A percentile compares a stretch with the other conserved stretches of the same genome.
These are phyloP conservation scores for Allium sativum DNA, from an alignment of 106 monocot species.

Conservation along the genomic window DNA sequence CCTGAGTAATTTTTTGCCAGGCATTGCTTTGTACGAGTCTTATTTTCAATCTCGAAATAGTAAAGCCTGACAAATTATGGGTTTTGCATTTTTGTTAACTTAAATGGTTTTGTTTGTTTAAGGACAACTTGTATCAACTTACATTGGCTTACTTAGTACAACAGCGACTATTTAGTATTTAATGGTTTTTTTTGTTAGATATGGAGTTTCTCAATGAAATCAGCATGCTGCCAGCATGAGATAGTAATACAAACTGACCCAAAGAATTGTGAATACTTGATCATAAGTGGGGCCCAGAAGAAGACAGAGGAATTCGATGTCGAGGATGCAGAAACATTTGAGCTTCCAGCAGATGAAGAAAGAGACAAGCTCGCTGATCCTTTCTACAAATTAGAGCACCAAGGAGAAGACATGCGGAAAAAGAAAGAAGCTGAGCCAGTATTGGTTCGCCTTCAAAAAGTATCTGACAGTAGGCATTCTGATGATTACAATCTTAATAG, in stretches of 20 bases:
- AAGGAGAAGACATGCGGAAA: constrained; percentile 80
- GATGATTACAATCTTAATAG: constrained; percentile 89
- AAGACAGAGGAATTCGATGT: constrained; percentile 89
- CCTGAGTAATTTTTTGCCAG: too few species aligned
- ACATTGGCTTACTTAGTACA: too few species aligned
- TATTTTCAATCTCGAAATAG: too few species aligned
- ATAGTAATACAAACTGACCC: constrained; percentile 95
- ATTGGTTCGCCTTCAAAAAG: constrained; percentile 79
- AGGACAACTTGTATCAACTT: too few species aligned
- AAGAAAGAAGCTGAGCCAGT: constrained; percentile 95
- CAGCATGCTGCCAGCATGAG: constrained; percentile 86
- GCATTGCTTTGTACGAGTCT: too few species aligned
- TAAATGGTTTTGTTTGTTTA: too few species aligned
- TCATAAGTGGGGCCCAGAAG: constrained; percentile 78
- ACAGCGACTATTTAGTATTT: too few species aligned
- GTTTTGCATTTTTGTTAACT: too few species aligned
- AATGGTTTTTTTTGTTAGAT: constrained; percentile 36
- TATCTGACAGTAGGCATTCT: constrained; percentile 67
- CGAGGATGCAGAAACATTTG: constrained; percentile 91
- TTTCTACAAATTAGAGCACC: constrained; percentile 91
- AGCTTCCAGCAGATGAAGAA: constrained; percentile 90
- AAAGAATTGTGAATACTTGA: constrained; percentile 88
- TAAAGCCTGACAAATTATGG: too few species aligned
- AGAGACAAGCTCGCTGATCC: constrained; percentile 86
- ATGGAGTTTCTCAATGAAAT: constrained; percentile 99